Base-by-base conservation (phyloP, 495 filamentous ascomycete genomes). In the Antarctomyces pellizariae region DNA sequence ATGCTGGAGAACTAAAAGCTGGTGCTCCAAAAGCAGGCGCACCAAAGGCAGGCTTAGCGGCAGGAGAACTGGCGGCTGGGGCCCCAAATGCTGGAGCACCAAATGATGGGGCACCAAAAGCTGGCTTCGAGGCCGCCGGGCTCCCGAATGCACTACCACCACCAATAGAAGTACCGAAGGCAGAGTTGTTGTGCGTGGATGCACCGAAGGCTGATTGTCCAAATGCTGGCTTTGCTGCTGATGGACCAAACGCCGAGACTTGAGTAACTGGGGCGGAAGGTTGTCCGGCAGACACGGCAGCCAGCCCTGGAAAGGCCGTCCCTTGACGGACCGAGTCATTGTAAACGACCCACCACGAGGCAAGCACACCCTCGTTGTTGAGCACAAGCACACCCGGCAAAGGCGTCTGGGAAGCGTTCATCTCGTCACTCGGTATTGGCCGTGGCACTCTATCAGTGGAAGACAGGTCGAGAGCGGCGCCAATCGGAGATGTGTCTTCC, bases 261-360 rank as follows among this genome's bases (percentile, higher is more conserved):
- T 38, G 22, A 11, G 31, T 49, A 43, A 54, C 53, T 2, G 48
- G 32, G 5, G 48, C 33, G 7, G 13, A 41, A 37, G 37, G 29
- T 44, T 43, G 29, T 40, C 33, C 46, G 39, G 42, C 47, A 36
- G 52, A 49, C 24, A 46, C 46, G 31, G 57, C 53, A 28, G 54
- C 52, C 25, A 92, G 53, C 2, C 73, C 72, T 11, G 68, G 58
- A 44, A 86, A 95, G 0, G 65, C 60, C 7, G 65, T 62, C 0
- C 67, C 64, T 37, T 69, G 55, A 25, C 71, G 59, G 29, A 99
- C 67, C 2, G 89, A 74, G 15, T 91, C 80, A 18, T 71, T 63
- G 43, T 93, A 92, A 19, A 93, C 54, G 26, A 93, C 50, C 71
- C 82, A 91, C 89, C 89, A 99, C 11, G 70, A 56, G 13, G 59